phyloP scores from a whole-genome alignment of 257 asterid species.

The Cynanchum wilfordii region DNA sequence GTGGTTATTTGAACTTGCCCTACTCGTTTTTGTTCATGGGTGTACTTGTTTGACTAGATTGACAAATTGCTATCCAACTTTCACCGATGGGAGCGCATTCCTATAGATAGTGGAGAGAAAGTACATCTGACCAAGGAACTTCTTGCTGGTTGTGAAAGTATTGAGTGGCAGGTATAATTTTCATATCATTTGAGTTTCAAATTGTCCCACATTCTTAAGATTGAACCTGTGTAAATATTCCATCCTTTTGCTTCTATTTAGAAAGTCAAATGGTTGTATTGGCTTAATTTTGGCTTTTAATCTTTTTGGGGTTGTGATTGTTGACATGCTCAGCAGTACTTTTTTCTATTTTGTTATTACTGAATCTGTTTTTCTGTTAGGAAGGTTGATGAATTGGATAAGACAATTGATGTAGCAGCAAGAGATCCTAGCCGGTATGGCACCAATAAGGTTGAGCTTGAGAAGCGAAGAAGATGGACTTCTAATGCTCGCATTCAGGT shows the following conservation, averaged over 20 bases:
- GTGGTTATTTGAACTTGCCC: no score
- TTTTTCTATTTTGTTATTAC: slow-evolving; percentile 22
- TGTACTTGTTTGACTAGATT: slow-evolving; percentile 47
- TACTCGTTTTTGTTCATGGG: background rate
- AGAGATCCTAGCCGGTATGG: slow-evolving; percentile 81
- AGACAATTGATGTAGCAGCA: slow-evolving; percentile 81
- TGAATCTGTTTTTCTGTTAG: slow-evolving; percentile 51
- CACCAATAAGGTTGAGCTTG: slow-evolving; percentile 72
- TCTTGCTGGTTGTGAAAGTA: slow-evolving; percentile 77
- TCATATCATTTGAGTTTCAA: background rate
- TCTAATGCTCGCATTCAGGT: slow-evolving; percentile 89
- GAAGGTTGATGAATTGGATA: slow-evolving; percentile 97
- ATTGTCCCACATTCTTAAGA: background rate
- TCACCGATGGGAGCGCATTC: slow-evolving; percentile 77
- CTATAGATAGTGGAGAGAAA: slow-evolving; percentile 57
- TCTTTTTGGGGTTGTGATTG: background rate
- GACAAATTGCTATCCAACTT: slow-evolving; percentile 74
- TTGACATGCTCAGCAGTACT: slow-evolving; percentile 12
- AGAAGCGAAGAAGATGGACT: slow-evolving; percentile 87
- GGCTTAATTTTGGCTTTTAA: background rate
- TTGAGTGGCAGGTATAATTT: slow-evolving; percentile 87
- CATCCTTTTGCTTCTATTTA: background rate
- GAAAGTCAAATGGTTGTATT: background rate
- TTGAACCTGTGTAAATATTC: background rate
- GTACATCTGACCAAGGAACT: slow-evolving; percentile 64